Conservation (phyloP, 441 rosid species). For the Populus trichocarpa region DNA sequence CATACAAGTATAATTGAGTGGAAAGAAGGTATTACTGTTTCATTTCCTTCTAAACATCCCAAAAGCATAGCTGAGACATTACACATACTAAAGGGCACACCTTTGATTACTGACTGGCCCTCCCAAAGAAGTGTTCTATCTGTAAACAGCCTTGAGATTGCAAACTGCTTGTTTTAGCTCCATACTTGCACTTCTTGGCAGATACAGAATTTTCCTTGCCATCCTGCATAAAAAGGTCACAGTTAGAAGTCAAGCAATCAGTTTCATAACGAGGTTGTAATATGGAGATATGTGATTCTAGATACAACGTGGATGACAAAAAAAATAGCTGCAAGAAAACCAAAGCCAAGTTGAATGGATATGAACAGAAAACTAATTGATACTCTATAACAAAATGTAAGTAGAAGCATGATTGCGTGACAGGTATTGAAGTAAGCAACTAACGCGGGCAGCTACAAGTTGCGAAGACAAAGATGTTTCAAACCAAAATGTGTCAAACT, state of each 20-base stretch:
- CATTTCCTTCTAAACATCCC: conserved; percentile 4
- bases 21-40: not conserved
- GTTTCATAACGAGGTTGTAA: not conserved
- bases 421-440: not conserved
- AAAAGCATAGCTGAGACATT: not conserved
- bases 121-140: conserved; percentile 90
- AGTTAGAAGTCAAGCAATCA: not conserved
- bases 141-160: conserved; percentile 69
- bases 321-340: not conserved
- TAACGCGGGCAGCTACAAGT: not conserved
- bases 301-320: not conserved
- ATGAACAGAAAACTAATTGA: conserved; percentile 1
- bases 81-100: not conserved
- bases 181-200: conserved; percentile 60
- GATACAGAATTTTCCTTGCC: conserved; percentile 33
- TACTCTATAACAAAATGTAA: not conserved
- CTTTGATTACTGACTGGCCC: conserved; percentile 23
- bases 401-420: not conserved
- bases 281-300: not conserved
- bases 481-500: not conserved
- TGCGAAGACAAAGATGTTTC: not conserved
- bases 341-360: not conserved
- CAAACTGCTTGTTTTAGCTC: conserved; percentile 38
- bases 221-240: conserved; percentile 36
- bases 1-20: not conserved